These are phyloP conservation scores for Wickerhamiella shivajii DNA, from an alignment of 805 yeast genomes.

Conservation along the genomic window DNA sequence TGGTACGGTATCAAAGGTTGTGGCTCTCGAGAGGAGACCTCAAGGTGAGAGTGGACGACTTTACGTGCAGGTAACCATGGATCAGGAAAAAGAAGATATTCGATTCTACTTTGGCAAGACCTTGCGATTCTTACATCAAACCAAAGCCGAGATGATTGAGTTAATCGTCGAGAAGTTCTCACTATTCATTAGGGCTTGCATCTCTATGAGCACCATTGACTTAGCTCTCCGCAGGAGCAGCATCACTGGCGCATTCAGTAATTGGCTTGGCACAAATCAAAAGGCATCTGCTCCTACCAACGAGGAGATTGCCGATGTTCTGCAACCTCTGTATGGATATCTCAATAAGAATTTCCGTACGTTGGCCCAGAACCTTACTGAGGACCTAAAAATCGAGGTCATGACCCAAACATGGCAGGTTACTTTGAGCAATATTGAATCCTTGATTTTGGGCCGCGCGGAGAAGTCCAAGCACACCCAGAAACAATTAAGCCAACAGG, in stretches of 20 bases:
- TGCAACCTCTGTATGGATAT: slow-evolving; percentile 61
- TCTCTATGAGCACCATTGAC: slow-evolving; percentile 44
- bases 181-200: slow-evolving; percentile 40
- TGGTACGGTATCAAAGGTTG: slow-evolving; percentile 54
- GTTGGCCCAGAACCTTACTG: slow-evolving; percentile 43
- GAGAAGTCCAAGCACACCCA: slow-evolving; percentile 26
- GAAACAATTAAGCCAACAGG: slow-evolving; percentile 38
- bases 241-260: slow-evolving; percentile 12
- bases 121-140: slow-evolving; percentile 45
- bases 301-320: slow-evolving; percentile 41
- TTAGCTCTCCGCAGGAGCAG: slow-evolving; percentile 25
- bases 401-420: slow-evolving; percentile 74
- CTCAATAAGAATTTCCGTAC: slow-evolving; percentile 53
- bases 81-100: slow-evolving; percentile 67
- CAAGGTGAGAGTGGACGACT: slow-evolving; percentile 38
- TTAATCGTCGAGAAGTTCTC: slow-evolving; percentile 62
- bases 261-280: slow-evolving; percentile 20
- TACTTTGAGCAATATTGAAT: slow-evolving; percentile 54
- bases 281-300: slow-evolving; percentile 12
- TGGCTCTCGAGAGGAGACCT: slow-evolving; percentile 30
- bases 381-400: slow-evolving; percentile 41
- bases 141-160: slow-evolving; percentile 52
- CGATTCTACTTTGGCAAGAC: slow-evolving; percentile 68
- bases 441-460: slow-evolving; percentile 57
- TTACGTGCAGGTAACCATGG: slow-evolving; percentile 54